Base-by-base conservation (phyloP, 2,329 filamentous ascomycete species). In the Arachnopeziza araneosa region DNA sequence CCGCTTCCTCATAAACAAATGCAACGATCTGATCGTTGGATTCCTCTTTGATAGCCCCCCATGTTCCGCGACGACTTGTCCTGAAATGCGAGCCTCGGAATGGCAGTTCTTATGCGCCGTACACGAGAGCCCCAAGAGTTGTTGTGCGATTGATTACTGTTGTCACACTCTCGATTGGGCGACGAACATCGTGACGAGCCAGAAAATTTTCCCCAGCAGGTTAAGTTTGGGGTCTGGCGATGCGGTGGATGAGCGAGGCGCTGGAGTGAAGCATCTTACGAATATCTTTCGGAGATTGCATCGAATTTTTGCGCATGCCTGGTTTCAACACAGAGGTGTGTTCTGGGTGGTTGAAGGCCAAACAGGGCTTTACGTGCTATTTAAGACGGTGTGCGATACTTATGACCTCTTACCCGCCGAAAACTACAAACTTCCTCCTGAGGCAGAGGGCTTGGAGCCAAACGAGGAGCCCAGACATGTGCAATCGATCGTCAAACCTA, bases 51-150 rank as follows among this genome's bases (percentile, higher is more conserved):
- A 98, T 75, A 83, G 81, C 51, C 93, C 93, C 7, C 88, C 93
- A 2, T 99, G 95, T 77, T 96, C 91, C 61, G 84, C 90, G 17
- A 81, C 82, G 64, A 97, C 95, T 1, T 99, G 95, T 71, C 92
- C 93, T 32, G 95, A 99, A 77, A 99, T 99, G 95, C 92, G 95
- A 71, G 95, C 95, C 1, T 95, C 90, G 30, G 93, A 99, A 78
- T 99, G 95, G 95, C 95, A 99, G 77, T 99, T 98, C 71, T 85
- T 99, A 54, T 99, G 95, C 77, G 95, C 95, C 55, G 95, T 98
- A 2, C 95, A 99, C 74, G 93, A 98, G 72, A 89, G 92, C 55
- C 95, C 95, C 54, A 98, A 98, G 77, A 90, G 89, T 69, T 99
- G 95, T 79, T 97, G 93, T 75, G 95, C 95, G 56, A 97, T 99